Evolutionary conservation across 2,329 filamentous ascomycete species (phyloP).

Genomic region (Pseudopithomyces chartarum): DNA sequence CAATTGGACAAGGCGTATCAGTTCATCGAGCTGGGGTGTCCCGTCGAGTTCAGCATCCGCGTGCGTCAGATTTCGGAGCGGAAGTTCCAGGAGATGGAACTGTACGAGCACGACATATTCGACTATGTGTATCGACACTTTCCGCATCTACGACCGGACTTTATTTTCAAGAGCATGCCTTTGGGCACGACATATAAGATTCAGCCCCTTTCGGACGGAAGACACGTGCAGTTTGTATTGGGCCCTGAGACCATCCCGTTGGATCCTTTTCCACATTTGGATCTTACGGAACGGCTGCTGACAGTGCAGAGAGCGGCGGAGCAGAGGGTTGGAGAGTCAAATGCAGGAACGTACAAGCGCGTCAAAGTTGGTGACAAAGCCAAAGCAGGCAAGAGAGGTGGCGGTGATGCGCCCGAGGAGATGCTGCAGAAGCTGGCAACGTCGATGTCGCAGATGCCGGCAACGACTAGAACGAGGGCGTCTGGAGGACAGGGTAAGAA

Average conservation of each 20-base stretch:
- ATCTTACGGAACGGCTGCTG: constrained; percentile 19
- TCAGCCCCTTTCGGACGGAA: constrained; percentile 28
- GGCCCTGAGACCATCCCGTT: background rate
- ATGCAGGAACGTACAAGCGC: constrained; percentile 6
- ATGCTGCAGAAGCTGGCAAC: no score
- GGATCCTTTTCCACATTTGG: background rate
- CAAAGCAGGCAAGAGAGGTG: background rate
- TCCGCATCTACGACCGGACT: constrained; percentile 37
- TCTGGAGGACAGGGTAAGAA: background rate
- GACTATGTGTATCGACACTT: constrained; percentile 31
- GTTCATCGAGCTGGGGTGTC: constrained; percentile 23
- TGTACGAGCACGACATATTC: constrained; percentile 10
- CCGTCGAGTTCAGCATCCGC: constrained; percentile 30
- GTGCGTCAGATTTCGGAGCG: constrained; percentile 2
- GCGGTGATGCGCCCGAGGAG: no score
- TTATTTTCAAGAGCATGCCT: constrained; percentile 38
- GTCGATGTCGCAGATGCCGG: no score
- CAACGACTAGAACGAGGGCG: no score
- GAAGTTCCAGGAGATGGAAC: constrained; percentile 5
- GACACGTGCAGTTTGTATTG: constrained; percentile 32
- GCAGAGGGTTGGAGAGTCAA: constrained; percentile 5
- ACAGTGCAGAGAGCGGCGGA: constrained; percentile 20
- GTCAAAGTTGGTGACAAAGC: background rate
- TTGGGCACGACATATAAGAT: constrained; percentile 22
- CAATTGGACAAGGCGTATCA: constrained; percentile 30